Conservation (phyloP, 2,329 filamentous ascomycete genomes). For the Verticillium longisporum region DNA sequence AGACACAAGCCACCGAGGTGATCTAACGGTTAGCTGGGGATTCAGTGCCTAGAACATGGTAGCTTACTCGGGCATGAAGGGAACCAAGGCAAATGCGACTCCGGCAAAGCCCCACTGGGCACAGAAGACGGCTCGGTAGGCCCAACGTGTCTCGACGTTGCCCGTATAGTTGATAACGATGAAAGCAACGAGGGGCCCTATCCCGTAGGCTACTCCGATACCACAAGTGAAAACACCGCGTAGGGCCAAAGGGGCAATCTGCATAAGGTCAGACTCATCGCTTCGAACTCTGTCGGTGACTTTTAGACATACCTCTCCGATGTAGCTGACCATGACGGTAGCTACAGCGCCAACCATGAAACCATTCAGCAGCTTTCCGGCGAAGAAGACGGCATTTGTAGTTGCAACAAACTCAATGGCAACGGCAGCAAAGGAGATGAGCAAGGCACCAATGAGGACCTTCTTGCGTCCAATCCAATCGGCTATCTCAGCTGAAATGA, state of each 20-base stretch:
- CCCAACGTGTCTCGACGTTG: constrained; percentile 20
- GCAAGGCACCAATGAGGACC: constrained; percentile 21
- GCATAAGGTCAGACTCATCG: not conserved
- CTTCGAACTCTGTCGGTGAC: not conserved
- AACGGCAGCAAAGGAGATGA: constrained; percentile 26
- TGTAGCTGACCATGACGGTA: constrained; percentile 21
- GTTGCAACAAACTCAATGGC: constrained; percentile 31
- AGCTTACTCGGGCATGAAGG: constrained; percentile 31
- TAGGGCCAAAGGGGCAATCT: constrained; percentile 20
- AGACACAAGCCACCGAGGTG: constrained; percentile 31
- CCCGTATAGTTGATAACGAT: constrained; percentile 23
- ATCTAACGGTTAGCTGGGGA: constrained; percentile 4
- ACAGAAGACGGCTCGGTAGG: constrained; percentile 24
- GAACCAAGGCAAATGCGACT: constrained; percentile 19
- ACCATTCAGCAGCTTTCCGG: constrained; percentile 33
- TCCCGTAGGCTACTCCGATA: constrained; percentile 19
- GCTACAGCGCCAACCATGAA: constrained; percentile 23
- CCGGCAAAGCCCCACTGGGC: constrained; percentile 24
- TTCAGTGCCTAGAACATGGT: not conserved
- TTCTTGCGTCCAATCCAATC: not conserved
- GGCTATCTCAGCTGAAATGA: not conserved
- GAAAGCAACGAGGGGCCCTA: constrained; percentile 22
- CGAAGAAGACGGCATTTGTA: constrained; percentile 20
- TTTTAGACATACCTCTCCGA: constrained; percentile 18
- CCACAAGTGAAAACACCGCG: constrained; percentile 21